Conservation (phyloP, 1,284 basidiomycete species). For the Pascua sp. region DNA sequence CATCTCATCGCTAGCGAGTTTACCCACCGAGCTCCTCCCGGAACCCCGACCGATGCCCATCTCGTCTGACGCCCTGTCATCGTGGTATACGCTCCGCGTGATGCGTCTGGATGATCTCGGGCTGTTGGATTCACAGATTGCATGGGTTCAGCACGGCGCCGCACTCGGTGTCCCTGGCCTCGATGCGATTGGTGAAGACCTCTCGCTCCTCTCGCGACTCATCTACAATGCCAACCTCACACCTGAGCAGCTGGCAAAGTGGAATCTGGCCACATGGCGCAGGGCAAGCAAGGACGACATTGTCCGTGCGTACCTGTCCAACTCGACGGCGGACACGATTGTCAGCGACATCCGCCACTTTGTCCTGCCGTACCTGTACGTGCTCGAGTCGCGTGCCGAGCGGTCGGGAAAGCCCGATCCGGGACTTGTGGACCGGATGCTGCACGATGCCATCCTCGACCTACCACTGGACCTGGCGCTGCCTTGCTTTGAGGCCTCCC, state of each 20-base stretch:
- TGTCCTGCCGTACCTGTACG: conserved; percentile 84
- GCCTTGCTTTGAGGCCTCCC: conserved; percentile 79
- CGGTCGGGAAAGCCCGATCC: conserved; percentile 68
- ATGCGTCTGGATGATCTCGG: conserved; percentile 66
- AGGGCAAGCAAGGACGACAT: conserved; percentile 62
- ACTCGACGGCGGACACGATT: conserved; percentile 65
- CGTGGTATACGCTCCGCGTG: conserved; percentile 71
- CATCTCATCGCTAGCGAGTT: neutral
- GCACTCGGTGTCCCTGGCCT: conserved; percentile 72
- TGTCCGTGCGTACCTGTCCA: conserved; percentile 68
- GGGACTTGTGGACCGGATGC: conserved; percentile 54
- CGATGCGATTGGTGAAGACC: conserved; percentile 82
- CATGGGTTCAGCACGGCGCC: conserved; percentile 77
- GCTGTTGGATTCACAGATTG: conserved; percentile 72
- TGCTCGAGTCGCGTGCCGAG: conserved; percentile 79
- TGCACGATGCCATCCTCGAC: conserved; percentile 72
- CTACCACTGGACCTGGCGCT: conserved; percentile 65
- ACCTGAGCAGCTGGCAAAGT: conserved; percentile 50
- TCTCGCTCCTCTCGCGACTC: conserved; percentile 75
- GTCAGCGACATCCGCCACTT: conserved; percentile 67
- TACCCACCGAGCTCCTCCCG: conserved; percentile 18
- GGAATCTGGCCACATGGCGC: conserved; percentile 71
- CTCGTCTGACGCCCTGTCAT: conserved; percentile 53
- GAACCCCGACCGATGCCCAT: conserved; percentile 2
- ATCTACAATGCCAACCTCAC: conserved; percentile 66